Percentiles rank a stretch among this genome's conserved stretches.
Conservation (phyloP, 345 rosid genomes). For the Microthlaspi erraticum region DNA sequence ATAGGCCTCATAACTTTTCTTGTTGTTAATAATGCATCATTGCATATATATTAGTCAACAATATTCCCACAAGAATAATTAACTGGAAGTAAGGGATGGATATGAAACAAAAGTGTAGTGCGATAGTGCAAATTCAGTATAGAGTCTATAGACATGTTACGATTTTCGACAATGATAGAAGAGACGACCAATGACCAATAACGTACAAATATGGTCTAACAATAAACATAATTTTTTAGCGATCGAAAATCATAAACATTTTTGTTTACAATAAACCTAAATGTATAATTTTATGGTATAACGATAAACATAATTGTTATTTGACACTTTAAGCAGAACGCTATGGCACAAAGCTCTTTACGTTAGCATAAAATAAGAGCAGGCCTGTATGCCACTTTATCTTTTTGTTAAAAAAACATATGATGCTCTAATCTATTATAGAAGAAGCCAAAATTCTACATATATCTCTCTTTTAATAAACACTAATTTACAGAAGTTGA, state of each 20-base stretch:
- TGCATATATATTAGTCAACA: no score
- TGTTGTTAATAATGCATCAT: no score
- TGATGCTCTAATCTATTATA: background rate
- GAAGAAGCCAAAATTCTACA: constrained; percentile 9
- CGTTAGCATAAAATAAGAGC: constrained; percentile 26
- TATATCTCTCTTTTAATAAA: background rate
- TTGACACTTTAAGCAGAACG: background rate
- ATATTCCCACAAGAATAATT: background rate
- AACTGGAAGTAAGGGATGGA: background rate
- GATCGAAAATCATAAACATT: background rate
- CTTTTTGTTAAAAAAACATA: constrained; percentile 22
- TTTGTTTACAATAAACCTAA: background rate
- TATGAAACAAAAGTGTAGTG: background rate
- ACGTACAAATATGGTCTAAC: no score
- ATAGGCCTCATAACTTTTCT: no score
- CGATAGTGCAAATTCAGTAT: background rate
- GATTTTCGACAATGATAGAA: background rate
- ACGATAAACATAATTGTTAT: background rate
- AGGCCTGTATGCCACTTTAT: constrained; percentile 40
- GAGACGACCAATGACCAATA: no score
- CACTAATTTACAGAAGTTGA: constrained; percentile 21
- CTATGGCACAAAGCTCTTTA: constrained; percentile 17
- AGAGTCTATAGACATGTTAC: background rate
- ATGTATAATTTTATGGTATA: background rate
- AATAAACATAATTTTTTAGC: no score